Percentiles rank a stretch among this genome's conserved stretches.
Conservation (phyloP, 805 yeast species). For the Starmera pachycereana region DNA sequence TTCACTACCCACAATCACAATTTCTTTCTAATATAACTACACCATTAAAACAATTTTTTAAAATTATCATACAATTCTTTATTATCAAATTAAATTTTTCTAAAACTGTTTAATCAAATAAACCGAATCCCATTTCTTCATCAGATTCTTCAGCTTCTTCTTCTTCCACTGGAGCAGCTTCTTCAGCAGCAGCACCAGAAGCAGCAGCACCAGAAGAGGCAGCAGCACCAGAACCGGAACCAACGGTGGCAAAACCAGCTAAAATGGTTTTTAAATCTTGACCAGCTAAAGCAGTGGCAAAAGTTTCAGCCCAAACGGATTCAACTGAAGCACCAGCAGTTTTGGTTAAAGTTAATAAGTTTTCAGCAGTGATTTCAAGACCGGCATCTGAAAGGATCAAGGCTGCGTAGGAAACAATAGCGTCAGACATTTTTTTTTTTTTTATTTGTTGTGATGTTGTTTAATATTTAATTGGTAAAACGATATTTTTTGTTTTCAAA, state of each 20-base stretch:
- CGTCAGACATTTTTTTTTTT: slow-evolving; percentile 64
- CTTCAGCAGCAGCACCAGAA: slow-evolving; percentile 37
- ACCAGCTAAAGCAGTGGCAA: slow-evolving; percentile 75
- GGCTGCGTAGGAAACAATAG: slow-evolving; percentile 96
- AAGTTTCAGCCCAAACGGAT: slow-evolving; percentile 69
- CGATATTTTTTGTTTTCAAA: too few species aligned
- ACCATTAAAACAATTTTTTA: too few species aligned
- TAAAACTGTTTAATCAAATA: slow-evolving; percentile 56
- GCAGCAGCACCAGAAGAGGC: slow-evolving; percentile 37
- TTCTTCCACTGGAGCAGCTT: slow-evolving; percentile 37
- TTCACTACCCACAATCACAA: too few species aligned
- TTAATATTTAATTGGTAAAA: neutral
- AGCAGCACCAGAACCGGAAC: slow-evolving; percentile 41
- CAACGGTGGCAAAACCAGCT: slow-evolving; percentile 41
- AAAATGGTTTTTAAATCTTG: slow-evolving; percentile 64
- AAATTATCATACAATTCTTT: too few species aligned
- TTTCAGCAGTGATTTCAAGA: slow-evolving; percentile 81
- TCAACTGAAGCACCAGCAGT: slow-evolving; percentile 78
- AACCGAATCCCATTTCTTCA: slow-evolving; percentile 87
- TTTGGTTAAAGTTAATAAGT: slow-evolving; percentile 58
- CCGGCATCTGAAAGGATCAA: slow-evolving; percentile 97
- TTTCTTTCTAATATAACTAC: too few species aligned
- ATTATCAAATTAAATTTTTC: too few species aligned
- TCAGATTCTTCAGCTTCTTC: slow-evolving; percentile 59
- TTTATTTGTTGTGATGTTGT: neutral